Conservation (phyloP, 352 stramenopile genomes). For the Pythium sukuiense region DNA sequence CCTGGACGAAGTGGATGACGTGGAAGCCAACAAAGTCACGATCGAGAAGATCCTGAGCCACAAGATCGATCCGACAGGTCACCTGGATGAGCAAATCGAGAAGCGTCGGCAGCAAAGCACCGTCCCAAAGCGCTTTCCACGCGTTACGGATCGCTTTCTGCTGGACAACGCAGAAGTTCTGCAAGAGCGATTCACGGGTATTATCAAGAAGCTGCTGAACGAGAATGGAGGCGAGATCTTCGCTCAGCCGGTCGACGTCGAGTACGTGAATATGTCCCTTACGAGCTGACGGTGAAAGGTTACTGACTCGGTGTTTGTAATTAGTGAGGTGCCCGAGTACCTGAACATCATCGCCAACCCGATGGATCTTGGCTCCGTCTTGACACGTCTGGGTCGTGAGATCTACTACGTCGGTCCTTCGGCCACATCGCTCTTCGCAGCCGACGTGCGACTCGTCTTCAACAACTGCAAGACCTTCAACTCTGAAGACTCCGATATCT, state of each 20-base stretch:
- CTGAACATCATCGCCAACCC: conserved; percentile 86
- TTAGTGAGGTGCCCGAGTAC: conserved; percentile 78
- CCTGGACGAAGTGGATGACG: conserved; percentile 84
- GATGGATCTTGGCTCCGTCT: conserved; percentile 87
- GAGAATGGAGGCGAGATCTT: conserved; percentile 87
- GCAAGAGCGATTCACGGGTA: conserved; percentile 70
- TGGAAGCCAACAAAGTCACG: conserved; percentile 85
- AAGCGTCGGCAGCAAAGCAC: conserved; percentile 55
- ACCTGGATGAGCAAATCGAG: conserved; percentile 85
- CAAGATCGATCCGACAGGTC: conserved; percentile 75
- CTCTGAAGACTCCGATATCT: conserved; percentile 79
- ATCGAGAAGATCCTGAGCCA: conserved; percentile 89
- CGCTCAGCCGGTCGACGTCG: conserved; percentile 69
- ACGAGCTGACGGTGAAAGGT: not conserved
- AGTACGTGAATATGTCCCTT: conserved; percentile 36
- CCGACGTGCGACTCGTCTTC: conserved; percentile 86
- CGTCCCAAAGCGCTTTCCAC: conserved; percentile 58
- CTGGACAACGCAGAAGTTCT: conserved; percentile 71
- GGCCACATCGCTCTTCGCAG: conserved; percentile 71
- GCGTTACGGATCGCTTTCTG: conserved; percentile 82
- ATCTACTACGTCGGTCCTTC: conserved; percentile 83
- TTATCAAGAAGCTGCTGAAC: conserved; percentile 80
- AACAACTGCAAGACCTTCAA: conserved; percentile 89
- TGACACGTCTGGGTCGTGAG: conserved; percentile 61
- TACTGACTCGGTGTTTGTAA: conserved; percentile 10